Conservation (phyloP, 768 basidiomycete genomes). For the Nevesoporus exiguus region DNA sequence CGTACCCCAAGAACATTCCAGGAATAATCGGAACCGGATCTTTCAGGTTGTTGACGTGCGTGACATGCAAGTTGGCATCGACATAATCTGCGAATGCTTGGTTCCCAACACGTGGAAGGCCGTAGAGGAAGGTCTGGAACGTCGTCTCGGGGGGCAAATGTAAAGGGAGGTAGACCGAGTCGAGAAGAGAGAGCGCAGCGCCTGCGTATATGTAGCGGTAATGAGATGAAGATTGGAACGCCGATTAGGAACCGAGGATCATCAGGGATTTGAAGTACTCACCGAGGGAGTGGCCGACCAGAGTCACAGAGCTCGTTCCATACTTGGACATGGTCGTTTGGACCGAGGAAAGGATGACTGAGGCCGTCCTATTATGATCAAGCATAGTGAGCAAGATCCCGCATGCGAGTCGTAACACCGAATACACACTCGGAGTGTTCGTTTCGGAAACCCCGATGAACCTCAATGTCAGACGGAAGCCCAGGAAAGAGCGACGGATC, state of each 20-base stretch:
- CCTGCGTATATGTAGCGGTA: constrained; percentile 14
- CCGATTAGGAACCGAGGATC: background rate
- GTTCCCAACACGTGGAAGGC: constrained; percentile 46
- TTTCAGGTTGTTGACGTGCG: constrained; percentile 50
- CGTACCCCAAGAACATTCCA: constrained; percentile 34
- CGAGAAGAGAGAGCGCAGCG: constrained; percentile 33
- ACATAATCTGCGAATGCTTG: constrained; percentile 56
- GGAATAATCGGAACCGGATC: constrained; percentile 39
- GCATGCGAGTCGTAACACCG: background rate
- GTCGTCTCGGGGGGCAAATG: constrained; percentile 29
- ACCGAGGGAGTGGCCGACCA: constrained; percentile 45
- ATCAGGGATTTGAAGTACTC: constrained; percentile 1
- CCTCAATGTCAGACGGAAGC: constrained; percentile 36
- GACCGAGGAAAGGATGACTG: constrained; percentile 40
- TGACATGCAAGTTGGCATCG: constrained; percentile 41
- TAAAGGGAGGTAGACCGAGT: constrained; percentile 36
- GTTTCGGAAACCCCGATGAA: constrained; percentile 44
- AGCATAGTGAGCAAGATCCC: background rate
- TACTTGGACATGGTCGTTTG: constrained; percentile 35
- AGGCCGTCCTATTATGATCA: constrained; percentile 41
- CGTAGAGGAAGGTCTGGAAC: constrained; percentile 30
- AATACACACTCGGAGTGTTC: constrained; percentile 41
- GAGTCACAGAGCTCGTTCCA: constrained; percentile 35
- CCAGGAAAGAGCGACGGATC: constrained; percentile 46
- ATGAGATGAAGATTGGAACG: background rate